Base-by-base conservation (phyloP, 2,329 filamentous ascomycete genomes). In the Chrysosporium keratinophilum region DNA sequence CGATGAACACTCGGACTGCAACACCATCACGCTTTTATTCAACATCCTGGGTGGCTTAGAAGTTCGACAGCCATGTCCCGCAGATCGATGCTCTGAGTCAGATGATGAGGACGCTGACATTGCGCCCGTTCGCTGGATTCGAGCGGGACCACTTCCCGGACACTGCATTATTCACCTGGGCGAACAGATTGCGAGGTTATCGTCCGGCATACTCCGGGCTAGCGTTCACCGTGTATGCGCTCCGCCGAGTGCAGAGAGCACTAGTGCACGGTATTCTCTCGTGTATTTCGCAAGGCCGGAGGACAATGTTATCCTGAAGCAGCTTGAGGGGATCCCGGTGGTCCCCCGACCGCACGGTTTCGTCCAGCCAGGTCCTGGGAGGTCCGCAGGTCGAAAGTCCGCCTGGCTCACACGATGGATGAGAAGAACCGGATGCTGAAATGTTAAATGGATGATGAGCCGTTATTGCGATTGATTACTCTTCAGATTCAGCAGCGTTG, bases 261-360 rank as follows among this genome's bases (percentile, higher is more conserved):
- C 39, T 3, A 23, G 17, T 5, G 20, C 52, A 3, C 52, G 56
- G 11, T 53, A 49, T 42, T 57, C 56, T 12, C 44, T 57, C 2
- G 56, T 57, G 9, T 57, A 57, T 50, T 57, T 57, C 20, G 54
- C 52, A 7, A 48, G 56, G 4, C 56, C 52, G 6, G 56, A 57
- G 39, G 56, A 57, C 37, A 49, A 57, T 20, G 56, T 55, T 40
- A 54, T 57, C 12, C 37, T 57, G 34, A 51, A 54, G 39, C 56
- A 57, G 45, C 49, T 57, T 39, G 52, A 54, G 28, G 56, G 56
- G 12, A 31, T 53, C 19, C 15, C 56, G 12, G 53, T 57, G 5
- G 52, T 57, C 9, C 55, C 55, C n/a, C 31, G 28, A 28, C 50
- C 54, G 5, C 33, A 31, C 4, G 19, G 10, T 7, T 20, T 12